phyloP scores from a whole-genome alignment of 257 asterid species.

The Echium plantagineum region DNA sequence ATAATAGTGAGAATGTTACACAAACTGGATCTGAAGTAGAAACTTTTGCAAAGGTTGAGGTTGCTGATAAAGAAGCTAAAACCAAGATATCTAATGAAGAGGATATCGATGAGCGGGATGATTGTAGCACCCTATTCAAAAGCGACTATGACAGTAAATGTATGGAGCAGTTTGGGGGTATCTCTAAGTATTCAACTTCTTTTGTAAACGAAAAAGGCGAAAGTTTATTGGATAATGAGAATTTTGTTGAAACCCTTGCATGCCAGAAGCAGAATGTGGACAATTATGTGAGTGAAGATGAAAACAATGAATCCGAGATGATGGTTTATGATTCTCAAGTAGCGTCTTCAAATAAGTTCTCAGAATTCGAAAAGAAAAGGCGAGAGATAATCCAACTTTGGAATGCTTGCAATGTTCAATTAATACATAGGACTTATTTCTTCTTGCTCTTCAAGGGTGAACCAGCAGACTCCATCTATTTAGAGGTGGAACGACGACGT shows the following conservation, averaged over 20 bases:
- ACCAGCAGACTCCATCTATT: slow-evolving; percentile 45
- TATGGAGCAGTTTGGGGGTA: background rate
- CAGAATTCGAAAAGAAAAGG: slow-evolving; percentile 48
- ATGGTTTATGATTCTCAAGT: slow-evolving; percentile 1
- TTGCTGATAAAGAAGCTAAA: slow-evolving; percentile 1
- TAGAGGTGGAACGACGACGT: slow-evolving; percentile 68
- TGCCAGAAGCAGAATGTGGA: no score
- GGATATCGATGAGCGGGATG: background rate
- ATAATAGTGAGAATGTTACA: slow-evolving; percentile 15
- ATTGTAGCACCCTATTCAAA: slow-evolving; percentile 8
- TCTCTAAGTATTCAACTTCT: background rate
- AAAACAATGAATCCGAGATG: background rate
- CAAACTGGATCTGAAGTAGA: slow-evolving; percentile 12
- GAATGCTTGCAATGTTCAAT: slow-evolving; percentile 51
- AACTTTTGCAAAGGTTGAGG: slow-evolving; percentile 7
- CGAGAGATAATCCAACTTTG: slow-evolving; percentile 50
- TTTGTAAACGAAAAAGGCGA: background rate
- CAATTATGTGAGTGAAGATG: background rate
- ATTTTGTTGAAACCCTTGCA: background rate
- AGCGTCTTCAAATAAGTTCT: slow-evolving; percentile 33
- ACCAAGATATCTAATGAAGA: background rate
- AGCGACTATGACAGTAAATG: background rate
- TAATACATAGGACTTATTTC: slow-evolving; percentile 63
- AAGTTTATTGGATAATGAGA: background rate
- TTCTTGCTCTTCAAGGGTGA: slow-evolving; percentile 56